Evolutionary conservation across 2,329 filamentous ascomycete genomes (phyloP), one percentile per base, ranked within the genome.

Genomic region (Sporothrix euskadiensis): DNA sequence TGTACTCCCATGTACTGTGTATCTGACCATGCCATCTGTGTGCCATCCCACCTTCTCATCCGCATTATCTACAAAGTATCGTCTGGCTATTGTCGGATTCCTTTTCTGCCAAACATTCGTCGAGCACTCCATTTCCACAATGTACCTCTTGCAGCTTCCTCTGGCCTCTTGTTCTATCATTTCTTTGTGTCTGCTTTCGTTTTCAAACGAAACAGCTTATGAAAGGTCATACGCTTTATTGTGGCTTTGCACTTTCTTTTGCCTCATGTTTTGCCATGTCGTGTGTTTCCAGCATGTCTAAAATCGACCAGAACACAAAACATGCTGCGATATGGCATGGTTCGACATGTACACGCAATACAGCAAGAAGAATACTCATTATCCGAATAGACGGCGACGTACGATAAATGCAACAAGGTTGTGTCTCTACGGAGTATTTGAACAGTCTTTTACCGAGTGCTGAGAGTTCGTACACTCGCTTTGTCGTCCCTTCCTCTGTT

Each of bases 1-100:
- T 71, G 69, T 71, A 71, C 41, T 35, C 19, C 5, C 35, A 44
- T 61, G 54, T 71, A 61, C 5, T 22, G 30, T 61, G 54, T 71
- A 61, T 57, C 35, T 32, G 8, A n/a, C 8, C 4, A n/a, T 47
- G 14, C 4, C 9, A 57, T 32, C 26, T 57, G 22, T 12, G 41
- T 49, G 12, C 44, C 44, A 49, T 49, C 14, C 44, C 12, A 49
- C 44, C 3, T 16, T 49, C 44, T 19, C 44, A 6, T 3, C 44
- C 14, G 44, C 44, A 49, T 49, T 5, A 49, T 49, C 14, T 16
- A 26, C 26, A 26, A 26, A 26, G 26, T 26, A 44, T 63, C 59
- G 35, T 26, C 3, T 69, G 14, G 22, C 44, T 16, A 65, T 65
- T 35, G 39, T 26, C 69, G 39, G 54, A 14, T 47, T 71, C 22